phyloP scores from a whole-genome alignment of 352 stramenopile genomes.

The Halophytophthora polymorphica region DNA sequence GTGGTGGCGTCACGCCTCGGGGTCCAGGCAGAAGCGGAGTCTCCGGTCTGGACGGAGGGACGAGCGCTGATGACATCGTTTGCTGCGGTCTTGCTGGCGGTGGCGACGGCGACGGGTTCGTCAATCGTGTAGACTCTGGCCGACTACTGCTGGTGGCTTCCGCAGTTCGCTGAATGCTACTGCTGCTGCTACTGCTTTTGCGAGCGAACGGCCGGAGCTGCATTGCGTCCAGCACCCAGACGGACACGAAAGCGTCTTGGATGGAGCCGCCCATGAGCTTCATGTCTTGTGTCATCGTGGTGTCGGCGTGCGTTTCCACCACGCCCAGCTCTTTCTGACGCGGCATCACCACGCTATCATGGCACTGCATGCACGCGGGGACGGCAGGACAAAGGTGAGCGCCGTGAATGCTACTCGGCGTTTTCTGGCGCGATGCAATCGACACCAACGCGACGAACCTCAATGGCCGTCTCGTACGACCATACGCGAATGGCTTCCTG shows the following conservation, averaged over 20 bases:
- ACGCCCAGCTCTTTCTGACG: constrained; percentile 50
- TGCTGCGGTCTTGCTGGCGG: not conserved
- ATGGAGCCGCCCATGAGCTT: constrained; percentile 83
- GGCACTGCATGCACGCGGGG: constrained; percentile 38
- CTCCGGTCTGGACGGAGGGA: not conserved
- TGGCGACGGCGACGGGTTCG: constrained; percentile 1
- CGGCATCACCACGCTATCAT: constrained; percentile 65
- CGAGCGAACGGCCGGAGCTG: constrained; percentile 66
- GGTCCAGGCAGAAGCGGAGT: constrained; percentile 1
- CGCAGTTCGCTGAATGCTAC: constrained; percentile 3
- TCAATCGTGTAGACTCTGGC: constrained; percentile 16
- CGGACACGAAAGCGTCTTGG: constrained; percentile 76
- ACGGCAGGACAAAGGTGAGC: not conserved
- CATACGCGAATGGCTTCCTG: constrained; percentile 75
- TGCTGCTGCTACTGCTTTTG: constrained; percentile 12
- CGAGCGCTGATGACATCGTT: not conserved
- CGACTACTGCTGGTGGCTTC: constrained; percentile 10
- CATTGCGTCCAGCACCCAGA: constrained; percentile 76
- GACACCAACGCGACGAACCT: constrained; percentile 29
- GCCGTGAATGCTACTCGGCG: not conserved
- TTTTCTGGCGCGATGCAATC: not conserved
- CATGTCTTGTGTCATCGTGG: constrained; percentile 79
- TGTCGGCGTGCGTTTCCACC: constrained; percentile 62
- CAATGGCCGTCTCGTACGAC: constrained; percentile 81
- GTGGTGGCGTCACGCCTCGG: not conserved